Percentiles rank a stretch among this genome's conserved stretches.
phyloP scores from a whole-genome alignment of 73 alveolate genomes.

The Stentor coeruleus region DNA sequence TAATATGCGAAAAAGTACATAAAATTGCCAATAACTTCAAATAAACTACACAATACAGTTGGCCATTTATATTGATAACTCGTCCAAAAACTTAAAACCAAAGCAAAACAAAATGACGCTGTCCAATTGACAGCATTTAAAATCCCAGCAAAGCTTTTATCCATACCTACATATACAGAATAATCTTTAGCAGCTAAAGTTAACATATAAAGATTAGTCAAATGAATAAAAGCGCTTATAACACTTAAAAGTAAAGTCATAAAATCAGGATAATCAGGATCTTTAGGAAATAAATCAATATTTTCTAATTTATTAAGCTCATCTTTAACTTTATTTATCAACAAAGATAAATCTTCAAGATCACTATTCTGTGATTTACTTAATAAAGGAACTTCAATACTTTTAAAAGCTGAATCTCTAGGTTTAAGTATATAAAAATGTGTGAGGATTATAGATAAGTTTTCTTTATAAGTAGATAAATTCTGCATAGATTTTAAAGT shows the following conservation, averaged over 20 bases:
- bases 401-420: not conserved
- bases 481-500: too few species aligned
- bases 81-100: not conserved
- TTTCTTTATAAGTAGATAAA: not conserved
- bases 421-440: not conserved
- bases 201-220: constrained; percentile 2
- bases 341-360: not conserved
- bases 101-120: not conserved
- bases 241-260: not conserved
- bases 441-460: not conserved
- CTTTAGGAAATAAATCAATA: not conserved
- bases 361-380: not conserved
- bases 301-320: not conserved
- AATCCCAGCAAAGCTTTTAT: not conserved
- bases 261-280: not conserved
- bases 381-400: not conserved
- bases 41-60: not conserved
- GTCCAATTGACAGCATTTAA: not conserved
- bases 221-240: not conserved
- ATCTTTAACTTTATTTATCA: not conserved
- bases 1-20: constrained; percentile 20
- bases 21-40: not conserved
- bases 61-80: constrained; percentile 1
- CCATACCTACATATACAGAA: not conserved
- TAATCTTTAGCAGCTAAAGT: constrained; percentile 12